Percentiles rank a stretch among this genome's conserved stretches.
Conservation (phyloP, 768 basidiomycete genomes). For the Candolleomyces aberdarensis region DNA sequence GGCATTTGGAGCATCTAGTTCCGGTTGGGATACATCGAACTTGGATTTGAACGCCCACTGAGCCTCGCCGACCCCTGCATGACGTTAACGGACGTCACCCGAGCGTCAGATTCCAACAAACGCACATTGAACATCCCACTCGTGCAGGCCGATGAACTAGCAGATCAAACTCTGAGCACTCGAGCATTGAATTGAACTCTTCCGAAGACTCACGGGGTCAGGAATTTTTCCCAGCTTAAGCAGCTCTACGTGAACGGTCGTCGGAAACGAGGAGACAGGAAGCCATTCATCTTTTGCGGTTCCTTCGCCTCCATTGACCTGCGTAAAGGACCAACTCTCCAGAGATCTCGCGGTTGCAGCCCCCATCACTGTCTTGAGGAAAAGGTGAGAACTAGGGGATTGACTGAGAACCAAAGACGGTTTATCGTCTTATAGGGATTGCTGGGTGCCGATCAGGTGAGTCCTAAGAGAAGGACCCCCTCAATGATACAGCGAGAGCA, state of each 20-base stretch:
- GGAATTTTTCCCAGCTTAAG: constrained; percentile 70
- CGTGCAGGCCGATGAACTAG: constrained; percentile 74
- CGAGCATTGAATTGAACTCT: background rate
- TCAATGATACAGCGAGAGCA: too few relatives aligned
- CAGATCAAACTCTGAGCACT: background rate
- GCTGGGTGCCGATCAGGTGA: background rate
- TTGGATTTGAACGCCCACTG: constrained; percentile 80
- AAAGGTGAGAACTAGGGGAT: background rate
- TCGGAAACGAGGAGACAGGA: constrained; percentile 64
- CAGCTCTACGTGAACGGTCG: constrained; percentile 85
- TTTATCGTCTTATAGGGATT: background rate
- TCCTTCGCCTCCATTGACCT: constrained; percentile 57
- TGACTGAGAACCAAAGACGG: background rate
- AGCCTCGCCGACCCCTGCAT: constrained; percentile 81
- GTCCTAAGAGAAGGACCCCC: too few relatives aligned
- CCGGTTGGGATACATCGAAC: constrained; percentile 49
- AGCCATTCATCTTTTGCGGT: constrained; percentile 69
- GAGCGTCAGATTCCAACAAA: constrained; percentile 1
- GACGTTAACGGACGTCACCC: background rate
- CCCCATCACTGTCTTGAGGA: constrained; percentile 1
- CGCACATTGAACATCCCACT: constrained; percentile 91
- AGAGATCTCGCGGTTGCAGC: constrained; percentile 19
- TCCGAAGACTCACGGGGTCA: constrained; percentile 61
- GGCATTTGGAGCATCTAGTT: constrained; percentile 43
- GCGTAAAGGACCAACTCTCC: constrained; percentile 64